Base-by-base conservation (phyloP, 1,284 basidiomycete species). In the Melampsora americana region DNA sequence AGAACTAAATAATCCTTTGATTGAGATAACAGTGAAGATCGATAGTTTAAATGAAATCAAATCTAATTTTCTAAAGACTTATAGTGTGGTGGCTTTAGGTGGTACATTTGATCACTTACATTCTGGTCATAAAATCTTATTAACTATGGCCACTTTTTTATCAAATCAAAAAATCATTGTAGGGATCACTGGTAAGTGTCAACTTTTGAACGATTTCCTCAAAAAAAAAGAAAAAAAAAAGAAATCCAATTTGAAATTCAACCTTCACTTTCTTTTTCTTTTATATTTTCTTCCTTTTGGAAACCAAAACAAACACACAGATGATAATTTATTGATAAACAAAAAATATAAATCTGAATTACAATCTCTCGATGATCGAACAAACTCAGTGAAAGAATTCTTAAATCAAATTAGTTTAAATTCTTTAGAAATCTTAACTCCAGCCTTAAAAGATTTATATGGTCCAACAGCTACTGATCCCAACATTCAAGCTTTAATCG, bases 21-120 rank as follows among this genome's bases (percentile, higher is more conserved):
- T 35, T 35, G 35, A 35, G 3, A 35, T 35, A 35, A 35, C 35
- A 35, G 9, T 35, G 5, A 35, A 35, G 9, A 35, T 35, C 9
- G 35, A 35, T 4, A 3, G 9, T 9, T 35, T 9, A 35, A 35
- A 35, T 35, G 35, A 35, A 35, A 35, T 35, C 9, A 35, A 35
- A 35, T 35, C 9, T 35, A 9, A 35, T 35, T 9, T 35, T 35
- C 9, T 9, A 42, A 9, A 9, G 9, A 35, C 35, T 4, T 35
- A 35, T 3, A 9, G 9, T 35, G 35, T 35, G 9, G 35, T 74
- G 20, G 85, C 86, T 81, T 79, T 90, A 9, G 90, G 90, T 30
- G 90, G 90, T 11, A 99, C 95, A 0, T 99, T 98, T 82, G 95
- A 99, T 83, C 96, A 99, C 82, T 87, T 99, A 18, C 95, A 99